A percentile compares a stretch with the other conserved stretches of the same genome.
phyloP scores from a whole-genome alignment of 2,329 filamentous ascomycete genomes.

The Neonectria hederae region DNA sequence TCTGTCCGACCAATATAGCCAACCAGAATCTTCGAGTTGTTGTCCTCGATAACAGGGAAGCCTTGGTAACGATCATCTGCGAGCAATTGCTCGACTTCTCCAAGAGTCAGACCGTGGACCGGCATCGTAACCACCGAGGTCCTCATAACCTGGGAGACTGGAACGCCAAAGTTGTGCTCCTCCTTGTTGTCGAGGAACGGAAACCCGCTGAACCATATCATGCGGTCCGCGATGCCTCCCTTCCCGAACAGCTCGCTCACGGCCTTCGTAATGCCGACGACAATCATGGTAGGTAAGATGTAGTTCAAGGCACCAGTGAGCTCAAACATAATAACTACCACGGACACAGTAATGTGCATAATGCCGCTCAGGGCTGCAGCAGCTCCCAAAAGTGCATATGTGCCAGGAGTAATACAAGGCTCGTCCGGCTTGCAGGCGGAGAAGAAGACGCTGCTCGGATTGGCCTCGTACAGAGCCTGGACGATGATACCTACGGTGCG shows the following conservation, averaged over 20 bases:
- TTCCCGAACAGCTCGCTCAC: slow-evolving; percentile 92
- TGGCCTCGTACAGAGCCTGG: slow-evolving; percentile 84
- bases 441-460: slow-evolving; percentile 86
- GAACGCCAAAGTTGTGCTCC: slow-evolving; percentile 94
- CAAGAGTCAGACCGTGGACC: slow-evolving; percentile 76
- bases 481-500: slow-evolving; percentile 95
- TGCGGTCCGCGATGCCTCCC: slow-evolving; percentile 94
- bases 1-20: slow-evolving; percentile 96
- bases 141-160: slow-evolving; percentile 91
- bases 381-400: slow-evolving; percentile 94
- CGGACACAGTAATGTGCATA: slow-evolving; percentile 97
- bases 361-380: slow-evolving; percentile 92
- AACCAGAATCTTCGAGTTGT: slow-evolving; percentile 74
- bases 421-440: slow-evolving; percentile 88
- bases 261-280: slow-evolving; percentile 95
- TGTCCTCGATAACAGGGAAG: slow-evolving; percentile 88
- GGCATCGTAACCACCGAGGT: slow-evolving; percentile 78
- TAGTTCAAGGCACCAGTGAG: slow-evolving; percentile 97
- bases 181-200: slow-evolving; percentile 98
- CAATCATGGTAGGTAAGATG: slow-evolving; percentile 98
- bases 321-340: slow-evolving; percentile 99
- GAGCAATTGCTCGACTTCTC: slow-evolving; percentile 80
- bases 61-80: slow-evolving; percentile 86
- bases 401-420: slow-evolving; percentile 96
- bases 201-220: slow-evolving; percentile 99